Evolutionary conservation across 257 asterid species (phyloP).

Genomic region (Paraleonurus japonicus): DNA sequence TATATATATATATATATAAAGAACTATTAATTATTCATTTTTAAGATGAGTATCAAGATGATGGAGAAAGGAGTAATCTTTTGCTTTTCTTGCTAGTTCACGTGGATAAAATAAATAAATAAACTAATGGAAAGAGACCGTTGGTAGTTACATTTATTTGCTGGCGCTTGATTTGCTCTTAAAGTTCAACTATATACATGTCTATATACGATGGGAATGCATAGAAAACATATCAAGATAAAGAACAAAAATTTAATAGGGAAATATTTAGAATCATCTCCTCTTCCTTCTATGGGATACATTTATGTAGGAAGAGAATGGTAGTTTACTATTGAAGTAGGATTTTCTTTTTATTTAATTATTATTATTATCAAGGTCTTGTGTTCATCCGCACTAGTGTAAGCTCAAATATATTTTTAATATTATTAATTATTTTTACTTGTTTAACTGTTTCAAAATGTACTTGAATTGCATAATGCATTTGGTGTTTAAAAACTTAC

Average conservation of each 20-base stretch:
- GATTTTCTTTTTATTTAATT: not conserved
- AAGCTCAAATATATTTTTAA: too few relatives aligned
- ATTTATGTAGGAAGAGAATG: not conserved
- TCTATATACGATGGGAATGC: not conserved
- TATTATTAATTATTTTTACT: too few relatives aligned
- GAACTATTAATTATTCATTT: not conserved
- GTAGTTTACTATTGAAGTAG: not conserved
- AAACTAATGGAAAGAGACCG: slow-evolving; percentile 13
- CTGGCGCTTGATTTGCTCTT: not conserved
- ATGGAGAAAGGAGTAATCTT: slow-evolving; percentile 12
- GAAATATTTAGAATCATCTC: not conserved
- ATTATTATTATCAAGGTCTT: too few relatives aligned
- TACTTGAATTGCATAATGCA: too few relatives aligned
- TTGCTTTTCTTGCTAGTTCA: slow-evolving; percentile 15
- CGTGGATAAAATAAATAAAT: slow-evolving; percentile 25
- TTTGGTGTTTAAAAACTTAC: too few relatives aligned
- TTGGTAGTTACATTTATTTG: not conserved
- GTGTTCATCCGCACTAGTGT: too few relatives aligned
- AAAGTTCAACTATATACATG: not conserved
- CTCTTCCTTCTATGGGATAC: not conserved
- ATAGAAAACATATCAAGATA: not conserved
- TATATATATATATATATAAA: too few relatives aligned
- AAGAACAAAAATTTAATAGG: not conserved
- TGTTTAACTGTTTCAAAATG: too few relatives aligned
- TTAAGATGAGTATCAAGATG: not conserved